These are phyloP conservation scores for Penstemon barbatus DNA, from an alignment of 257 asterid genomes.

Conservation along the genomic window DNA sequence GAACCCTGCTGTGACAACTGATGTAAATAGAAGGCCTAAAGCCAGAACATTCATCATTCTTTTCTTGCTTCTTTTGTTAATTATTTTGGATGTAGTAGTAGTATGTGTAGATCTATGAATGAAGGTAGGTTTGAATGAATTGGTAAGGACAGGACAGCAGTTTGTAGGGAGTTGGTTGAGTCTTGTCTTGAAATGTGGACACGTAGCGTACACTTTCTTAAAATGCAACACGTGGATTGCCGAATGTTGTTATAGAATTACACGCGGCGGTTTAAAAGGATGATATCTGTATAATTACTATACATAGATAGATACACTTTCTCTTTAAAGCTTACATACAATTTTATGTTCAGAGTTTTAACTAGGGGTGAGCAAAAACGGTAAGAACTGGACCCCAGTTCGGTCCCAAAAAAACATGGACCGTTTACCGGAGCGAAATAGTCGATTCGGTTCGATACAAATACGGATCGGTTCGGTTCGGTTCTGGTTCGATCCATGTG, in stretches of 20 bases:
- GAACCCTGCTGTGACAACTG: conserved; percentile 51
- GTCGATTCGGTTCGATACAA: no score
- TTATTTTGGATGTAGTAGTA: no score
- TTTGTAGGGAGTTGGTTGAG: conserved; percentile 21
- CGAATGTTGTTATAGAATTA: conserved; percentile 29
- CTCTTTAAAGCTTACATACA: no score
- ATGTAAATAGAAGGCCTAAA: conserved; percentile 45
- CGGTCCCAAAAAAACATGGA: no score
- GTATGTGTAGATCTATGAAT: conserved; percentile 16
- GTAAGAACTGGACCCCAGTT: no score
- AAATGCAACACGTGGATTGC: conserved; percentile 36
- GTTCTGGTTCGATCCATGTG: no score
- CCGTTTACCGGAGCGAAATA: no score
- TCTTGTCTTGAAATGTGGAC: conserved; percentile 6
- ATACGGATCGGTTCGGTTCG: no score
- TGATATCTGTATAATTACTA: no score
- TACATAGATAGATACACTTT: no score
- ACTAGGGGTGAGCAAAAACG: no score
- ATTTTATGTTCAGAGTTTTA: no score
- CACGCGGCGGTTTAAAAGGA: conserved; percentile 34
- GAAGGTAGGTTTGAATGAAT: conserved; percentile 1
- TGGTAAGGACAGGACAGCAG: not conserved
- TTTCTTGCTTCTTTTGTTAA: not conserved
- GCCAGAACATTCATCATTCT: conserved; percentile 55
- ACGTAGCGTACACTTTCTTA: conserved; percentile 25